These are phyloP conservation scores for Paraphoma chrysanthemicola DNA, from an alignment of 2,329 filamentous ascomycete species.

Conservation along the genomic window DNA sequence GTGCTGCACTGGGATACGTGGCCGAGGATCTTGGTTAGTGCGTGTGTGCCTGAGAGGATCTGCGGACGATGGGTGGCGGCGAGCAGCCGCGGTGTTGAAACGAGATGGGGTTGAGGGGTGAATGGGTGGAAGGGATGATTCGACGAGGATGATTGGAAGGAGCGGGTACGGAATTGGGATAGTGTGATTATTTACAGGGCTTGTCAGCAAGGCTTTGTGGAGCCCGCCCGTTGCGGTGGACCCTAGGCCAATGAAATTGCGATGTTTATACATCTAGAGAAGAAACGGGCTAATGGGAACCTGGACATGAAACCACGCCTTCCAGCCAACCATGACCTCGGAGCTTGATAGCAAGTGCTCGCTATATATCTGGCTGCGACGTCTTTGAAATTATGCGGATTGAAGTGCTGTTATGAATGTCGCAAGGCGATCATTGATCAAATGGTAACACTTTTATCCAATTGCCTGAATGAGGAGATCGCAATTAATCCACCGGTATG, in stretches of 20 bases:
- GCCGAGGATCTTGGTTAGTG: constrained; percentile 10
- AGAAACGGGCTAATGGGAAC: constrained; percentile 6
- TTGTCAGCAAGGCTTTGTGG: background rate
- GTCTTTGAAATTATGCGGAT: background rate
- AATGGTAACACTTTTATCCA: too few species aligned
- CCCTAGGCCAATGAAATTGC: constrained; percentile 9
- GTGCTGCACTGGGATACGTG: constrained; percentile 3
- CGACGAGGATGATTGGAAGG: constrained; percentile 12
- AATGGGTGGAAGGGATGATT: constrained; percentile 1
- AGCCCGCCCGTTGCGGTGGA: background rate
- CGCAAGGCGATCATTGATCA: background rate
- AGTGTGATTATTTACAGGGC: background rate
- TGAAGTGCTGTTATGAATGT: background rate
- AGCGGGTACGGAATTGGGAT: background rate
- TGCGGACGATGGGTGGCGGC: constrained; percentile 5
- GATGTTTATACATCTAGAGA: constrained; percentile 17
- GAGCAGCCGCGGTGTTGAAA: constrained; percentile 24
- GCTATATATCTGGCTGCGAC: background rate
- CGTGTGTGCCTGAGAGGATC: constrained; percentile 10
- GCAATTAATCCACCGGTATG: too few species aligned
- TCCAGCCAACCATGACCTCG: constrained; percentile 7
- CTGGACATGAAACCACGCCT: constrained; percentile 15
- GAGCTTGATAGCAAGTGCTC: background rate
- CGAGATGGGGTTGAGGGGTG: constrained; percentile 16
- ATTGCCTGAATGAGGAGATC: too few species aligned